phyloP scores from a whole-genome alignment of 2,329 filamentous ascomycete species.

The Shiraia bambusicola region DNA sequence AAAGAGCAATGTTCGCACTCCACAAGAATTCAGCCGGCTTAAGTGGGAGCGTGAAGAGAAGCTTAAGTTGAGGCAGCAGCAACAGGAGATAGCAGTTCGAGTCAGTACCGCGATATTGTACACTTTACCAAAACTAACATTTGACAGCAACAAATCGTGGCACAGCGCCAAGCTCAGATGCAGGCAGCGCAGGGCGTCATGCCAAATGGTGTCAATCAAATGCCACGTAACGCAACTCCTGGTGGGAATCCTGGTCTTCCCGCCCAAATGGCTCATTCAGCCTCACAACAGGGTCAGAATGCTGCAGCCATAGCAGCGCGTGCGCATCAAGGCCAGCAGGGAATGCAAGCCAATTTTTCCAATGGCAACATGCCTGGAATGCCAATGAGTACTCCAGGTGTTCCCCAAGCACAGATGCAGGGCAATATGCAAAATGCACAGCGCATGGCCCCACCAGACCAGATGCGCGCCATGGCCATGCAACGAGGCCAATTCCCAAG shows the following conservation, averaged over 20 bases:
- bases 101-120: constrained; percentile 36
- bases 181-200: constrained; percentile 41
- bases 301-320: constrained; percentile 37
- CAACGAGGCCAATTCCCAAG: constrained; percentile 38
- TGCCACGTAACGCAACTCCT: constrained; percentile 46
- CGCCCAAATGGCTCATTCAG: constrained; percentile 32
- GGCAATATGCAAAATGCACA: constrained; percentile 58
- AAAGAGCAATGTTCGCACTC: constrained; percentile 67
- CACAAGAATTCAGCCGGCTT: constrained; percentile 85
- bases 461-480: constrained; percentile 42
- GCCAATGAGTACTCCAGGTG: constrained; percentile 58
- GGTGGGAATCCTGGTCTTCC: constrained; percentile 36
- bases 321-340: constrained; percentile 42
- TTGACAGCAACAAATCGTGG: constrained; percentile 38
- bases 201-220: constrained; percentile 41
- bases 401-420: constrained; percentile 71
- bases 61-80: constrained; percentile 56
- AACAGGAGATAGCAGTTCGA: constrained; percentile 56
- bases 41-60: constrained; percentile 84
- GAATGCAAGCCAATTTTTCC: constrained; percentile 51
- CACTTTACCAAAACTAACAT: constrained; percentile 11
- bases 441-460: constrained; percentile 54
- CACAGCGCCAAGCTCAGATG: constrained; percentile 42
- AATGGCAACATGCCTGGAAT: constrained; percentile 53
- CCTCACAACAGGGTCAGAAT: constrained; percentile 34